Conservation (phyloP, 352 stramenopile genomes). For the Phytopythium vexans region DNA sequence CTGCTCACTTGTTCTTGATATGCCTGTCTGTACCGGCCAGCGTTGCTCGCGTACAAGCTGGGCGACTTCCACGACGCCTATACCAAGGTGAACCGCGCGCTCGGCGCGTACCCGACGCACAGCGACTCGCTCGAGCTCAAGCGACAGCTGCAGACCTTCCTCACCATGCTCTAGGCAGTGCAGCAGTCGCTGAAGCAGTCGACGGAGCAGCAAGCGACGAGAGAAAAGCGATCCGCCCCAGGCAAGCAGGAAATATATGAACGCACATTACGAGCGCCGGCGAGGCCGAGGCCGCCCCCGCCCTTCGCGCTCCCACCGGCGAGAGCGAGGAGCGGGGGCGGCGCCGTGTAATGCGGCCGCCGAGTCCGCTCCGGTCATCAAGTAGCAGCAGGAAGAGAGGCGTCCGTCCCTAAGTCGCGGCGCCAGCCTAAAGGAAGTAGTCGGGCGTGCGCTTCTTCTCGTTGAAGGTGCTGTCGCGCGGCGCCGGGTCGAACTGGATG, state of each 20-base stretch:
- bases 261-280: no score
- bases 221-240: not conserved
- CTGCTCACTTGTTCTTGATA: not conserved
- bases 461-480: conserved; percentile 90
- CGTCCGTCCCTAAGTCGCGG: no score
- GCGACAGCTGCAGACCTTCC: conserved; percentile 82
- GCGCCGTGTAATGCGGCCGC: no score
- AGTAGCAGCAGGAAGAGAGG: no score
- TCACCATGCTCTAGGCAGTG: conserved; percentile 56
- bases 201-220: not conserved
- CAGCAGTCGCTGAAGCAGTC: not conserved
- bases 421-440: conserved; percentile 85
- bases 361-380: no score
- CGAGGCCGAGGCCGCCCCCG: no score
- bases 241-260: not conserved
- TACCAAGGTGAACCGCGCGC: conserved; percentile 80
- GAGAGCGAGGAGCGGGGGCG: no score
- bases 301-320: no score
- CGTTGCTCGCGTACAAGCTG: conserved; percentile 88
- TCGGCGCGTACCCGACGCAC: conserved; percentile 78
- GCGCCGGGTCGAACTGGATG: conserved; percentile 90
- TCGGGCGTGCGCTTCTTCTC: conserved; percentile 91
- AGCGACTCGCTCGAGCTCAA: conserved; percentile 89
- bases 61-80: conserved; percentile 91
- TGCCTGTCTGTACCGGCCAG: conserved; percentile 23